Percentiles rank a stretch among this genome's conserved stretches.
Evolutionary conservation across 2,329 filamentous ascomycete species (phyloP).

Genomic region (Fusarium longipes): DNA sequence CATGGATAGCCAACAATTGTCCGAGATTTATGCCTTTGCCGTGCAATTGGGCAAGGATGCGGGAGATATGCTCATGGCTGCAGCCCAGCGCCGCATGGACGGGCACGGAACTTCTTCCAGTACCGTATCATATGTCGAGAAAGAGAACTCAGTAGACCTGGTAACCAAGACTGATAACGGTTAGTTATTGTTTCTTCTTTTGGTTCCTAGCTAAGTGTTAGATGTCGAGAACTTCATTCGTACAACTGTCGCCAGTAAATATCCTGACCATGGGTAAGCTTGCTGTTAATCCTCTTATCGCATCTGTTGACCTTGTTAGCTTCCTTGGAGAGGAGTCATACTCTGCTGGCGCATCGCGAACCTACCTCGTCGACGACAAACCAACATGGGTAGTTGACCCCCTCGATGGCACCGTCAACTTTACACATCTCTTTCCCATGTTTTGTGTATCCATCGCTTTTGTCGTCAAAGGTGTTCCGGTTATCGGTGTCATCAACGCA

Average conservation of each 20-base stretch:
- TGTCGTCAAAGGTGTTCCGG: conserved; percentile 66
- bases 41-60: conserved; percentile 77
- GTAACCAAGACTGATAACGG: conserved; percentile 82
- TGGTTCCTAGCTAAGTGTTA: conserved; percentile 47
- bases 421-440: conserved; percentile 83
- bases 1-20: conserved; percentile 61
- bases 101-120: conserved; percentile 33
- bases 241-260: conserved; percentile 66
- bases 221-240: conserved; percentile 80
- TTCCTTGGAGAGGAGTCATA: conserved; percentile 85
- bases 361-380: conserved; percentile 71
- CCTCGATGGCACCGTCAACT: conserved; percentile 84
- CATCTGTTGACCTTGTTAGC: conserved; percentile 52
- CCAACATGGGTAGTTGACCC: conserved; percentile 84
- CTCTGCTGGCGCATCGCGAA: conserved; percentile 72
- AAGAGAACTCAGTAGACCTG: conserved; percentile 80
- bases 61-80: conserved; percentile 73
- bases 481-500: conserved; percentile 78
- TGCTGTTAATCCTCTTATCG: neutral
- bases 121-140: conserved; percentile 60
- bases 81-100: conserved; percentile 55
- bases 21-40: conserved; percentile 76
- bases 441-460: conserved; percentile 84
- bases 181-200: conserved; percentile 46
- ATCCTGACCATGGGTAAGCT: conserved; percentile 73